phyloP scores from a whole-genome alignment of 2,329 filamentous ascomycete species.

The Fusarium papillatum region DNA sequence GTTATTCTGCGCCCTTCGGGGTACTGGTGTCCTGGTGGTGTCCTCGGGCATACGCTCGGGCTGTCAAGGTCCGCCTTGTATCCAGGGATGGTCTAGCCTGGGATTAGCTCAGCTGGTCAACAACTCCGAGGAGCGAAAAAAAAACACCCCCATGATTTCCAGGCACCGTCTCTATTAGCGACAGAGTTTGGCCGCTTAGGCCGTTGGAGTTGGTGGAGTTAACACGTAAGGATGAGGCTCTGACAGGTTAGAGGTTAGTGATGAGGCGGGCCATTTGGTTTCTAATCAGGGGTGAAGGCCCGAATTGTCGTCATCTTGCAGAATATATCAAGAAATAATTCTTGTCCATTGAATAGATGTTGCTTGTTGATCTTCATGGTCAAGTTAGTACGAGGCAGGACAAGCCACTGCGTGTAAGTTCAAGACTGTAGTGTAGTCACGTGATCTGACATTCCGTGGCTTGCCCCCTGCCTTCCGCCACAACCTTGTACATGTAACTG shows the following conservation, averaged over 20 bases:
- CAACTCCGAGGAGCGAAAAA: background rate
- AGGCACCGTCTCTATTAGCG: constrained; percentile 2
- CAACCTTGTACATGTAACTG: background rate
- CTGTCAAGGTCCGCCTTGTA: background rate
- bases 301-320: background rate
- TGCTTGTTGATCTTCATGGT: background rate
- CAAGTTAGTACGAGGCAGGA: background rate
- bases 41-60: constrained; percentile 4
- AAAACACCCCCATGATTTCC: background rate
- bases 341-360: background rate
- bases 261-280: background rate
- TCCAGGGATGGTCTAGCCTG: background rate
- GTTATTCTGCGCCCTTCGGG: background rate
- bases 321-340: background rate
- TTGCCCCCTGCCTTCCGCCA: background rate
- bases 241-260: background rate
- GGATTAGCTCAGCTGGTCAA: background rate
- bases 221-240: background rate
- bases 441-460: background rate
- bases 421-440: background rate
- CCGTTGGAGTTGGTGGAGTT: background rate
- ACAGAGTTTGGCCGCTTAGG: background rate
- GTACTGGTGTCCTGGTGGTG: background rate
- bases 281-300: background rate
- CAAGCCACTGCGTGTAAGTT: background rate